Evolutionary conservation across 306 rosid genomes (phyloP).

Genomic region (Quercus alba): DNA sequence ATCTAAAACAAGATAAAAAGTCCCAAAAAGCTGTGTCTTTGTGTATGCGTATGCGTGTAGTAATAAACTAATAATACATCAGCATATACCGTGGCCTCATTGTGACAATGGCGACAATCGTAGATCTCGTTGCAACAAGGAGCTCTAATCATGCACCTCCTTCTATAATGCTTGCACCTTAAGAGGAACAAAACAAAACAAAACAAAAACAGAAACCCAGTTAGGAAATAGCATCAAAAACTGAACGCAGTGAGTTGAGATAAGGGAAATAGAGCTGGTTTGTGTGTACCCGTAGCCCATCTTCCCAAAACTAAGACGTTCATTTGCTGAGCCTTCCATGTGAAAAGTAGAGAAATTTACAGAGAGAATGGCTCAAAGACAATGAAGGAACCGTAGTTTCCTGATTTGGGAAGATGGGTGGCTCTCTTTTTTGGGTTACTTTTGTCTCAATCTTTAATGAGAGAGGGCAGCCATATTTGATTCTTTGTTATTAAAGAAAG

Average conservation of each 20-base stretch:
- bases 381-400: slow-evolving; percentile 19
- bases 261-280: neutral
- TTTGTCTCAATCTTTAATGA: slow-evolving; percentile 29
- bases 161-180: slow-evolving; percentile 91
- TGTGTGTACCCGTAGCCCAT: slow-evolving; percentile 83
- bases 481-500: neutral
- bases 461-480: slow-evolving; percentile 7
- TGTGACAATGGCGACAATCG: slow-evolving; percentile 93
- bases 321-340: slow-evolving; percentile 73
- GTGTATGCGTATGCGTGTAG: neutral
- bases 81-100: slow-evolving; percentile 64
- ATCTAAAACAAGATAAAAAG: neutral
- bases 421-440: neutral
- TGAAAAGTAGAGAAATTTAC: slow-evolving; percentile 18
- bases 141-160: slow-evolving; percentile 91
- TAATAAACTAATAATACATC: neutral
- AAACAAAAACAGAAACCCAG: neutral
- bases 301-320: slow-evolving; percentile 90
- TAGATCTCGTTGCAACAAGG: slow-evolving; percentile 96
- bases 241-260: neutral
- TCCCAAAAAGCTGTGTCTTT: neutral
- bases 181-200: no score
- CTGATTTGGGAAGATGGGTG: slow-evolving; percentile 48
- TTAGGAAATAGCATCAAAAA: neutral
- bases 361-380: slow-evolving; percentile 16